Percentiles rank a stretch among this genome's conserved stretches.
phyloP scores from a whole-genome alignment of 192 early-diverging fungal species.

The Linnemannia zychae region DNA sequence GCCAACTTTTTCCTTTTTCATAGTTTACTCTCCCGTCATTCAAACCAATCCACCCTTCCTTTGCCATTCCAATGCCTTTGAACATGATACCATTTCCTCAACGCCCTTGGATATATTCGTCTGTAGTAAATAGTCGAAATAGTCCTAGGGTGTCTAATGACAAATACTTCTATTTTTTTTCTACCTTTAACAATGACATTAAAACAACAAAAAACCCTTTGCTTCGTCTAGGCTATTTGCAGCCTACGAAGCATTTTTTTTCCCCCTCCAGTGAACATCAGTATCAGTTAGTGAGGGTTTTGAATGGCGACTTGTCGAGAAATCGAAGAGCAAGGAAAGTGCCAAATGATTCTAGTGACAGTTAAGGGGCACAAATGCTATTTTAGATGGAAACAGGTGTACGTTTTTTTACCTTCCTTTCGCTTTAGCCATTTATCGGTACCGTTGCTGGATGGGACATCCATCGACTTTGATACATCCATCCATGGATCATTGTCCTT shows the following conservation, averaged over 20 bases:
- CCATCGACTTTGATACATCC: constrained; percentile 1
- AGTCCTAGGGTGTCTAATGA: constrained; percentile 9
- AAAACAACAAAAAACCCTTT: background rate
- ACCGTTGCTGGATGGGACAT: background rate
- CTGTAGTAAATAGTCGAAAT: background rate
- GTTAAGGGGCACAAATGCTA: background rate
- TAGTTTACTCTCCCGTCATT: background rate
- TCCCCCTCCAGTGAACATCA: background rate
- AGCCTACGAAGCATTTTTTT: background rate
- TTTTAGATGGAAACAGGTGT: background rate
- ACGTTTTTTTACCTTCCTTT: background rate
- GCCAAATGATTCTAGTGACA: background rate
- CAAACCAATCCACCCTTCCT: background rate
- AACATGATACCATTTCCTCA: constrained; percentile 1
- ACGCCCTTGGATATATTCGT: background rate
- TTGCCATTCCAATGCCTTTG: background rate
- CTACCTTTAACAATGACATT: background rate
- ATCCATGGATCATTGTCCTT: constrained; percentile 1
- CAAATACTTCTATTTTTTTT: background rate
- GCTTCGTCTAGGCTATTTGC: background rate
- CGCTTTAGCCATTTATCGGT: constrained; percentile 6
- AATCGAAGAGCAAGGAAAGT: too few species aligned
- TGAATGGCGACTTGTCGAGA: too few species aligned
- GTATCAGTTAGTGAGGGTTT: background rate
- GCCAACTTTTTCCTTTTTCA: background rate